These are phyloP conservation scores for Phytophthora pini DNA, from an alignment of 352 stramenopile genomes.

Conservation along the genomic window DNA sequence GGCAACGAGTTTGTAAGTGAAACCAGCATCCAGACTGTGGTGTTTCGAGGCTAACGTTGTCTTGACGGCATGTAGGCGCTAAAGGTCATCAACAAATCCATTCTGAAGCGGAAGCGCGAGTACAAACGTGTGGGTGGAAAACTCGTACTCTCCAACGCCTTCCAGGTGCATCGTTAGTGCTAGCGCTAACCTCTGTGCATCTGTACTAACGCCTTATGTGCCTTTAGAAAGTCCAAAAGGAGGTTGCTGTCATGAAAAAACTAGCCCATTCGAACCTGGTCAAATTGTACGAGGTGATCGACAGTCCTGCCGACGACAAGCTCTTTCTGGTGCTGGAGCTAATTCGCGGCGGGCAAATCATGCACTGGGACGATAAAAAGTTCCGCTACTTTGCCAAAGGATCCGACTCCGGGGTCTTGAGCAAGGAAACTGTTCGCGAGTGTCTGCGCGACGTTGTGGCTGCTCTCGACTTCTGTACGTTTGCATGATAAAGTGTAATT, in stretches of 20 bases:
- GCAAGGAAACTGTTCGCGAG: constrained; percentile 48
- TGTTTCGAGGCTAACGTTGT: not conserved
- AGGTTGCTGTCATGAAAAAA: constrained; percentile 89
- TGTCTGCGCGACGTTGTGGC: constrained; percentile 82
- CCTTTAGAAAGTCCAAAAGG: constrained; percentile 76
- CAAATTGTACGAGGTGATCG: constrained; percentile 81
- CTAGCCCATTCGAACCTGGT: constrained; percentile 73
- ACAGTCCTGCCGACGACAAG: constrained; percentile 79
- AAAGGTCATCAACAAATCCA: constrained; percentile 89
- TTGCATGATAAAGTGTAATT: no score
- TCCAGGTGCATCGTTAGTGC: constrained; percentile 32
- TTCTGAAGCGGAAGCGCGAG: constrained; percentile 85
- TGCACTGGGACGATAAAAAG: constrained; percentile 84
- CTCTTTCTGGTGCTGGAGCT: constrained; percentile 87
- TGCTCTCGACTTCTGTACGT: constrained; percentile 79
- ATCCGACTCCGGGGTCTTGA: constrained; percentile 30
- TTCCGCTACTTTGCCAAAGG: constrained; percentile 57
- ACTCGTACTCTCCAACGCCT: constrained; percentile 80
- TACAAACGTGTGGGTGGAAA: constrained; percentile 82
- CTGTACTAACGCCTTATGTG: not conserved
- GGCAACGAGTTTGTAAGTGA: constrained; percentile 62
- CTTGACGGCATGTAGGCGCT: constrained; percentile 52
- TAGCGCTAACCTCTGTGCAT: no score
- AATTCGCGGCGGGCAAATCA: constrained; percentile 81
- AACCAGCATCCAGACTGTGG: no score